Evolutionary conservation across 768 basidiomycete species (phyloP), one percentile per base, ranked within the genome.

Genomic region (Suillus decipiens): DNA sequence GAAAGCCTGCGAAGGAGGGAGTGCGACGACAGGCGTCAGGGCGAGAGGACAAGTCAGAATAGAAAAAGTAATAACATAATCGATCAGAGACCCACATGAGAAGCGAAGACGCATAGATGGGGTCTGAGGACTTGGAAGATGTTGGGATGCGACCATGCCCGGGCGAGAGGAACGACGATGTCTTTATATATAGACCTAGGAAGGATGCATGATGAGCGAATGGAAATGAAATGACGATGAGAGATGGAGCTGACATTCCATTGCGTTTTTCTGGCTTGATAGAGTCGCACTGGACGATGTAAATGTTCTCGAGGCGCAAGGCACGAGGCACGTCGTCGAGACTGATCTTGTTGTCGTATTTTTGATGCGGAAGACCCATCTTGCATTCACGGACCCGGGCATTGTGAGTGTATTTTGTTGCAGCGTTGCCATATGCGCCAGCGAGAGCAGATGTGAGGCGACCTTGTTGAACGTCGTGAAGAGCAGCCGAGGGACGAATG

Each of bases 391-490:
- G 12, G 1, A 59, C 12, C 2, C 4, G 2, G 2, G 15, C 19
- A 2, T 24, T 10, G 1, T 58, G 37, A 59, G 34, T 22, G 6
- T 1, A 0, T 28, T 57, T 39, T 12, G 54, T 42, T 1, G 11
- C 22, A 1, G 11, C 19, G 10, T 10, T 33, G 28, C 17, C 56
- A 10, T 57, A 57, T 5, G 41, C 37, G 0, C 56, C 56, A 1
- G 34, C n/a, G 3, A 57, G 12, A 1, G 41, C 56, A 1, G 56
- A 37, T 1, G 34, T 57, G 9, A 57, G 28, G 17, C 22, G n/a
- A 57, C 56, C 56, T 24, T 57, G 56, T 5, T 37, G 34, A 12
- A 57, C 41, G 8, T 57, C 34, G 10, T 57, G 56, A 34, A 42
- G 36, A 5, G 37, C 41, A 5, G 56, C 36, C 0, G 56, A 37